Base-by-base conservation (phyloP, 176 grass and related monocot genomes). In the Cocos nucifera region DNA sequence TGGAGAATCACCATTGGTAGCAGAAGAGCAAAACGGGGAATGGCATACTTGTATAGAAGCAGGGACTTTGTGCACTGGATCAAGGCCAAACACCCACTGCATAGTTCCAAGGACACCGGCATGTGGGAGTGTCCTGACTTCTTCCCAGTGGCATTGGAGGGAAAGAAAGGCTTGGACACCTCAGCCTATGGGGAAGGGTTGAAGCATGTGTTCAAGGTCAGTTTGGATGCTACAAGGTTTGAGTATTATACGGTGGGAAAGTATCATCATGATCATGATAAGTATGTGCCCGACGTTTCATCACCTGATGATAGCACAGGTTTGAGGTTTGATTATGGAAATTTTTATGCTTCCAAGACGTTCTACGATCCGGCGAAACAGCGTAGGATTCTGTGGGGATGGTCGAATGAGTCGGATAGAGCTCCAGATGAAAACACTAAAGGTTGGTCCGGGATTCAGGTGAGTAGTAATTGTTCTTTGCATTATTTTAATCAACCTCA, bases 121-220 rank as follows among this genome's bases (percentile, higher is more conserved):
- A 90, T 90, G 91, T 95, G 79, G 91, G 91, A 95, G 71, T 95
- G 91, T 59, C 86, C 80, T 1, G 91, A 95, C 49, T 87, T 95
- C 63, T 95, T 77, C 64, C 86, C 86, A 8, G 83, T 84, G 19
- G 35, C 57, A 20, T 0, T 65, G 7, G 17, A 59, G 61, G 48
- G 77, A 58, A 59, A 50, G 4, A 0, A 15, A 4, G 90, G 90
- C 16, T 21, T 96, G 3, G 86, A 85, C 17, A 59, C 72, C 3
- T 75, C 80, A 0, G 14, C 49, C n/a, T 12, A 26, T 4, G n/a
- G 52, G 21, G 9, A 22, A 5, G 17, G 10, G 62, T 56, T 81
- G 5, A 95, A 85, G 71, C 49, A 96, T 21, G 86, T 90, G 48
- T 66, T 90, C 0, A 96, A 96, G 80, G 82, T 82, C 50, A 96